phyloP scores from a whole-genome alignment of 2,329 filamentous ascomycete genomes.

The Penicillium janthinellum region DNA sequence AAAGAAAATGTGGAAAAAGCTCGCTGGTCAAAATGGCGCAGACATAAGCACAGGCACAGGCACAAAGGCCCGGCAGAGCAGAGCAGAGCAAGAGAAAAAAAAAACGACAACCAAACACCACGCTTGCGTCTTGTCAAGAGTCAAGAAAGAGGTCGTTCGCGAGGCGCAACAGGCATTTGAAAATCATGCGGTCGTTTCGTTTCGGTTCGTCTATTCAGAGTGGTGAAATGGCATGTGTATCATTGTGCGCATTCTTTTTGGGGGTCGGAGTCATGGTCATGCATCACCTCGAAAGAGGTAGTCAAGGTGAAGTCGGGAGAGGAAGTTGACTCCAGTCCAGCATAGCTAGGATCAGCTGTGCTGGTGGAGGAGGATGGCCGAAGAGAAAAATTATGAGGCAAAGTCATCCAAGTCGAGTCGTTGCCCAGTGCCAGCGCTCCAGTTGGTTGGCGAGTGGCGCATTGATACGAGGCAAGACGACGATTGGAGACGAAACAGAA shows the following conservation, averaged over 20 bases:
- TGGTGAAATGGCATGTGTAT: conserved; percentile 24
- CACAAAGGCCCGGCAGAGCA: conserved; percentile 19
- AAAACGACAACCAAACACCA: conserved; percentile 29
- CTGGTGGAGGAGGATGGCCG: conserved; percentile 10
- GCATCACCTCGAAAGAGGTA: background rate
- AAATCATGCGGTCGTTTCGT: conserved; percentile 30
- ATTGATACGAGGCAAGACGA: background rate
- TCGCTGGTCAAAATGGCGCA: conserved; percentile 1
- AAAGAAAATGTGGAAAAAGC: background rate
- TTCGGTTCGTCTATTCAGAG: conserved; percentile 29
- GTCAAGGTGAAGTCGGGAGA: background rate
- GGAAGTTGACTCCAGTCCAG: background rate
- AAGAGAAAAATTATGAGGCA: conserved; percentile 21
- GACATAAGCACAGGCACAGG: conserved; percentile 3
- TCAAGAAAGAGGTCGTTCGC: conserved; percentile 18
- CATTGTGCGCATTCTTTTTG: conserved; percentile 26
- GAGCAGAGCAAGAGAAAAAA: conserved; percentile 8
- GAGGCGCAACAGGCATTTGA: conserved; percentile 17
- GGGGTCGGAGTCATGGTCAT: conserved; percentile 10
- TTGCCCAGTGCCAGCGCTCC: background rate
- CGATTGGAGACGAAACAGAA: background rate
- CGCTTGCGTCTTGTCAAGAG: conserved; percentile 23
- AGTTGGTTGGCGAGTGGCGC: background rate
- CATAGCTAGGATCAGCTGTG: background rate
- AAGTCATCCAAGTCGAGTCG: background rate